Base-by-base conservation (phyloP, 768 basidiomycete species). In the Tephrocybe rancida region DNA sequence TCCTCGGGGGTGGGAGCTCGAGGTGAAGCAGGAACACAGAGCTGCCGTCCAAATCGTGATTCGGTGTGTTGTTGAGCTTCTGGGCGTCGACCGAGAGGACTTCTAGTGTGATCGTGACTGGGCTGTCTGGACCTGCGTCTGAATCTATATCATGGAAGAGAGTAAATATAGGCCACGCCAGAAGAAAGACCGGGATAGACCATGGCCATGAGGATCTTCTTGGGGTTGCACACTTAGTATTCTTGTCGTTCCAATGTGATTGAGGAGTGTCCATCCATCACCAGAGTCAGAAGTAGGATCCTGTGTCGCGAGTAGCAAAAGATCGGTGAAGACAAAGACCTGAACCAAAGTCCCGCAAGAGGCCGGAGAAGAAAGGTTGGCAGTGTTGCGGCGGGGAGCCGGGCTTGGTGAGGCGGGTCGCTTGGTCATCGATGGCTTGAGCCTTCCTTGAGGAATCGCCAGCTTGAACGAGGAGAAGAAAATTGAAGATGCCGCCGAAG, bases 301-400 rank as follows among this genome's bases (percentile, higher is more conserved):
- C n/a, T 73, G 70, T 21, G 70, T 70, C 16, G 83, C 79, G 25
- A 92, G 65, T n/a, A 92, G 59, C 44, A 90, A 64, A 27, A 92
- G 52, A 65, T 94, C 90, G 16, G 82, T 82, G 68, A 92, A 90
- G 13, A 64, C 49, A 18, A 77, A 74, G 34, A 64, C 72, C 56
- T 71, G 71, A 16, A 73, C 63, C 54, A 62, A 57, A 19, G 60
- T 55, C 39, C 45, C 53, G 41, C 24, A 32, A 37, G 27, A 18
- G 24, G 18, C 8, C 9, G 26, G 19, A 1, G 34, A 11, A 21
- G 9, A 25, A 5, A 9, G 25, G 26, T 48, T 26, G 7, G 10
- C 7, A 18, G 9, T 54, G 54, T n/a, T 21, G 24, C 45, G 37
- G 25, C 50, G 46, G 10, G 47, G 38, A 43, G 53, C 48, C 16